Base-by-base conservation (phyloP, 345 rosid species). In the Heritiera littoralis region DNA sequence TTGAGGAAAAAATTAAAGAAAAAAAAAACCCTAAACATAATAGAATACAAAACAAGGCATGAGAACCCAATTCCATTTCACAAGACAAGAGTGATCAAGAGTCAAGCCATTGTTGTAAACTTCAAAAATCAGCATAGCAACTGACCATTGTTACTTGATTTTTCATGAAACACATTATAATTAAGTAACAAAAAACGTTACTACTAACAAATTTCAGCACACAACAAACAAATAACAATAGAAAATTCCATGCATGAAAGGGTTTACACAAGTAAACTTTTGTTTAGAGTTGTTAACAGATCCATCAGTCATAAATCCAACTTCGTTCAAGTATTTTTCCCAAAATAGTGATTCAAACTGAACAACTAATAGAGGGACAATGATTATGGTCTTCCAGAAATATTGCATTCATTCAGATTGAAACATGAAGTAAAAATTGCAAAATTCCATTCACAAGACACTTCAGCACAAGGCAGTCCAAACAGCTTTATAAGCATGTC, bases 21-120 rank as follows among this genome's bases (percentile, higher is more conserved):
- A 48, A 18, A 30, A 56, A 52, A 30, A 78, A n/a, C 8, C 14
- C 73, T 70, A 5, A 54, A 59, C 51, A 70, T 3, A 35, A 54
- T 52, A 51, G 23, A 75, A 58, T 32, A 74, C 35, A 35, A 52
- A 40, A n/a, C 69, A 40, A 10, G 14, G 41, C 38, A 9, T 15
- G 74, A 38, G 41, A 72, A 52, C 76, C 63, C 76, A 32, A 28
- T 52, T 77, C 11, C 7, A 77, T 72, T 32, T 35, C 46, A 54
- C 4, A 54, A 15, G 58, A 54, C 4, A 72, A 8, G 20, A 17
- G 20, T 17, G 17, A 20, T 49, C 63, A 54, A 20, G 48, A 32
- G 63, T 52, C 6, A 52, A 51, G 12, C 48, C 7, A 52, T 17
- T 30, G 28, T 46, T 52, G 7, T 54, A 69, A 56, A 74, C 78